Conservation (phyloP, 805 yeast genomes). For the Candida chauliodis region DNA sequence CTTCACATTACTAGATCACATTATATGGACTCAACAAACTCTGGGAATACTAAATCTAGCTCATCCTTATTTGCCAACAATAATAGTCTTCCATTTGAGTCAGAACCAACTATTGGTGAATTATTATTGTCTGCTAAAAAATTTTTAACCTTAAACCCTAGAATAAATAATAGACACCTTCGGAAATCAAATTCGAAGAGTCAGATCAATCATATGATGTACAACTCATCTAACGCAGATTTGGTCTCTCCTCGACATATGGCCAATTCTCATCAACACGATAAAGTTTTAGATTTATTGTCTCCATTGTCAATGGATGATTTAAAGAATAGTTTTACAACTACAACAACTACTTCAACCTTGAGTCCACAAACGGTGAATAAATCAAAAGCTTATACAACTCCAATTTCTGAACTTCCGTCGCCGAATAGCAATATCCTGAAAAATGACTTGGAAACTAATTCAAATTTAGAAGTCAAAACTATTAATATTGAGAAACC, state of each 20-base stretch:
- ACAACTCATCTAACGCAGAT: background rate
- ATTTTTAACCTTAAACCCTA: constrained; percentile 33
- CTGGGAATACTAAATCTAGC: too few relatives aligned
- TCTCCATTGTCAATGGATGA: constrained; percentile 41
- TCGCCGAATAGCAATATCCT: background rate
- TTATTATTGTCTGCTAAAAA: constrained; percentile 40
- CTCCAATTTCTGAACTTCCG: constrained; percentile 3
- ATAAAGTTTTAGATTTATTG: constrained; percentile 32
- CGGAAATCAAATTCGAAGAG: constrained; percentile 28
- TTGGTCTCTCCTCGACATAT: background rate
- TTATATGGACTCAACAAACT: too few relatives aligned
- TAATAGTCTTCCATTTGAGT: background rate
- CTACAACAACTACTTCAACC: background rate
- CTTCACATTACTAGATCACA: too few relatives aligned
- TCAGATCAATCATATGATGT: constrained; percentile 18
- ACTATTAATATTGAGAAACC: background rate
- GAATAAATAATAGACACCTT: constrained; percentile 37
- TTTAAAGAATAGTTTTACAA: constrained; percentile 20
- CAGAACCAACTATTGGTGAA: constrained; percentile 36
- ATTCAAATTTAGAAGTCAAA: background rate
- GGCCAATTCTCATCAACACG: constrained; percentile 9
- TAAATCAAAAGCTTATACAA: background rate
- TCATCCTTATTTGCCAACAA: too few relatives aligned
- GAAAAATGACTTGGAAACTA: background rate
- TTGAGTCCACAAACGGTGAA: background rate